phyloP scores from a whole-genome alignment of 805 yeast genomes.

The Monosporozyma yasuniensis region DNA sequence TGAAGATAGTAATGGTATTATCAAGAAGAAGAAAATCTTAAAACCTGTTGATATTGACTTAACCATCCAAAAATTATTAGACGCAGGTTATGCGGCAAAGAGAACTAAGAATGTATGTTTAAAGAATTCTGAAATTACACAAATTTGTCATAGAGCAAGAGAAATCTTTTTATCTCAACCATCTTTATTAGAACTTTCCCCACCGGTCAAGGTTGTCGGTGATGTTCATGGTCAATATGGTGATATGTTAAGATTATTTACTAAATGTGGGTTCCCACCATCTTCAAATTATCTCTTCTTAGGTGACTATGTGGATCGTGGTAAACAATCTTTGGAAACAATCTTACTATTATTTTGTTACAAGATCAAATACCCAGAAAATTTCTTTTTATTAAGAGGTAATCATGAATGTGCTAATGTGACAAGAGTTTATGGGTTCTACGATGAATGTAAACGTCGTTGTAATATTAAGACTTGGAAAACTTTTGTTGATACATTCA shows the following conservation, averaged over 20 bases:
- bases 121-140: slow-evolving; percentile 80
- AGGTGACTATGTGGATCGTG: slow-evolving; percentile 97
- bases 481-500: slow-evolving; percentile 85
- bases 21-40: slow-evolving; percentile 16
- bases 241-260: slow-evolving; percentile 82
- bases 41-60: slow-evolving; percentile 63
- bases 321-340: slow-evolving; percentile 92
- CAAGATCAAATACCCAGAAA: slow-evolving; percentile 94
- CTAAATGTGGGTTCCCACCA: slow-evolving; percentile 96
- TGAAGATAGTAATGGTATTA: background rate
- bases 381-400: slow-evolving; percentile 85
- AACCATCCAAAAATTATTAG: slow-evolving; percentile 79
- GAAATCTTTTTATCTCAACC: slow-evolving; percentile 90
- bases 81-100: slow-evolving; percentile 94
- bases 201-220: slow-evolving; percentile 78
- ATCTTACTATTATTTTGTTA: slow-evolving; percentile 79
- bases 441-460: slow-evolving; percentile 94
- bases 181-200: slow-evolving; percentile 68
- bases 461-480: slow-evolving; percentile 92
- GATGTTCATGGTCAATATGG: slow-evolving; percentile 97
- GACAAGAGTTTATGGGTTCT: slow-evolving; percentile 93
- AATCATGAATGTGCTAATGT: slow-evolving; percentile 97
- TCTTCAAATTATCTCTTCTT: slow-evolving; percentile 82
- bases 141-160: slow-evolving; percentile 78
- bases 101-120: slow-evolving; percentile 83